Evolutionary conservation across 495 filamentous ascomycete species (phyloP), one percentile per base, ranked within the genome.

Genomic region (Hyaloscypha hepaticicola): DNA sequence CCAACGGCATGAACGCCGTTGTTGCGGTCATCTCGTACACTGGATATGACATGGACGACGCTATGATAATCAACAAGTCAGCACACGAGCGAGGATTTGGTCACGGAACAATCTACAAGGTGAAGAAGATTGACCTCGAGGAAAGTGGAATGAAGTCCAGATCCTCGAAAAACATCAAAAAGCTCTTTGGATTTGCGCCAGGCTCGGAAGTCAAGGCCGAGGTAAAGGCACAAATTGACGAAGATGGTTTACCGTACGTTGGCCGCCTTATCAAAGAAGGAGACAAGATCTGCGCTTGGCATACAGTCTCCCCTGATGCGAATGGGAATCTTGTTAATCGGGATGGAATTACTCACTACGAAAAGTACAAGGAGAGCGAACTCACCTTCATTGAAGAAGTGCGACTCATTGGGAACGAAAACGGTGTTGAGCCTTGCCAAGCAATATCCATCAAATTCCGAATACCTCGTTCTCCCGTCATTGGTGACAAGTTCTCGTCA

Each of bases 21-120:
- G 95, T 99, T 61, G 95, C 95, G 59, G 96, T 99, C 73, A 96
- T 99, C 63, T 96, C 95, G 5, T 99, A 99, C 77, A 98, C 95
- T 6, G 95, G 94, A 51, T 98, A 97, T 74, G 95, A 99, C 82
- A 98, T 99, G 95, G 95, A 99, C 80, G 95, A 99, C 78, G 95
- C 95, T 75, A 99, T 99, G 95, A 97, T 99, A 69, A 82, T 99
- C 72, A 97, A 97, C 80, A 99, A 99, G 74, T 97, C 94, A 16
- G 87, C 94, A 2, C 91, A 97, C 77, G 95, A 99, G 76, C 89
- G 95, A 63, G 95, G 95, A n/a, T 98, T 98, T 72, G 93, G 90
- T 51, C 86, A 98, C 74, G 95, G 95, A 51, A 96, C 91, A 8
- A 91, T 99, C 72, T 98, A 97, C 83, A 99, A 99, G 80, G 96